phyloP scores from a whole-genome alignment of 2,329 filamentous ascomycete species.

The Myrmaecium sp. region DNA sequence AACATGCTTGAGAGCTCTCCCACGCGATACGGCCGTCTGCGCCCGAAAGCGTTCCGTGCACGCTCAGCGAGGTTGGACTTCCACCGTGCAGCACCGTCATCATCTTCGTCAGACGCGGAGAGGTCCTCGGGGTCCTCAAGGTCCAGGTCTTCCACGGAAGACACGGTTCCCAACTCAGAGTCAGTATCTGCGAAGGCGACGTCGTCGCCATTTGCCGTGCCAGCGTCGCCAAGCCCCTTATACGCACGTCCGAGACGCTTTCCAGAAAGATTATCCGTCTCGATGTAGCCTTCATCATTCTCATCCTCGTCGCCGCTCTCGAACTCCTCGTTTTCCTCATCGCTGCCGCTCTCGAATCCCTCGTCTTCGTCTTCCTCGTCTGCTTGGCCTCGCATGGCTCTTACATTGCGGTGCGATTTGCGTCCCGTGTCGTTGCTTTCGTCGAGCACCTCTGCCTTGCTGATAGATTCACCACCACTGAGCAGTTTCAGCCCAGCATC shows the following conservation, averaged over 20 bases:
- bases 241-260: conserved; percentile 36
- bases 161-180: conserved; percentile 84
- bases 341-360: conserved; percentile 34
- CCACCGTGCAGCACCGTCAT: conserved; percentile 56
- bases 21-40: conserved; percentile 56
- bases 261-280: conserved; percentile 23
- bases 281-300: conserved; percentile 32
- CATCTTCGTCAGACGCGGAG: conserved; percentile 35
- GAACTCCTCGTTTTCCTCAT: conserved; percentile 28
- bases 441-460: conserved; percentile 32
- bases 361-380: conserved; percentile 31
- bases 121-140: conserved; percentile 31
- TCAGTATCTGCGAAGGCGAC: conserved; percentile 91
- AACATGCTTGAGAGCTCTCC: conserved; percentile 73
- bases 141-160: conserved; percentile 40
- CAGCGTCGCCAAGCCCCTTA: conserved; percentile 32
- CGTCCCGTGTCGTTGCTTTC: conserved; percentile 41
- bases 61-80: conserved; percentile 71
- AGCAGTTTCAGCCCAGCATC: conserved; percentile 77
- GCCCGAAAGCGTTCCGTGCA: conserved; percentile 53
- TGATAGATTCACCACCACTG: conserved; percentile 54
- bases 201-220: conserved; percentile 35
- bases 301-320: conserved; percentile 33
- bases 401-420: conserved; percentile 32
- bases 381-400: too few species aligned